These are phyloP conservation scores for Mangifera indica DNA, from an alignment of 345 rosid genomes.

Conservation along the genomic window DNA sequence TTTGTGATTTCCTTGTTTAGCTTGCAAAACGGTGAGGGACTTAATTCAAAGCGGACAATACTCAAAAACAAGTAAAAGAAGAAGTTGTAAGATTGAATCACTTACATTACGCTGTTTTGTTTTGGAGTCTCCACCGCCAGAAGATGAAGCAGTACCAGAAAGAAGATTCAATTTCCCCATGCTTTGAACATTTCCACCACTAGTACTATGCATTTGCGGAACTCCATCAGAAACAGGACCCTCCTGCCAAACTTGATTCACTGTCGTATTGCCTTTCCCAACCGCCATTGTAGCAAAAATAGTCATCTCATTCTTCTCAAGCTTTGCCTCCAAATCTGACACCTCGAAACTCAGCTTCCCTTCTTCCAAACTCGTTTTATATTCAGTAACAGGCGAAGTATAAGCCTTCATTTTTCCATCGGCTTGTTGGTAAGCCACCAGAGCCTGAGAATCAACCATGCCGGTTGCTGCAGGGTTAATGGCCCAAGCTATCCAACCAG, in stretches of 20 bases:
- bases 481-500: slow-evolving; percentile 86
- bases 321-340: slow-evolving; percentile 53
- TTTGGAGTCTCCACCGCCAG: slow-evolving; percentile 43
- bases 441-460: slow-evolving; percentile 81
- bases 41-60: too few relatives aligned
- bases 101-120: slow-evolving; percentile 63
- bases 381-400: slow-evolving; percentile 55
- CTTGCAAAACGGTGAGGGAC: too few relatives aligned
- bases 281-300: slow-evolving; percentile 63
- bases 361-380: slow-evolving; percentile 46
- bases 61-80: background rate
- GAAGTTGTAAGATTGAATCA: background rate
- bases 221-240: slow-evolving; percentile 52
- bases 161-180: slow-evolving; percentile 58
- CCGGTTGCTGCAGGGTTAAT: slow-evolving; percentile 63
- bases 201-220: slow-evolving; percentile 43
- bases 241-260: slow-evolving; percentile 88
- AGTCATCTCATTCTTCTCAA: slow-evolving; percentile 55
- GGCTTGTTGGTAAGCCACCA: slow-evolving; percentile 62
- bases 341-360: slow-evolving; percentile 69
- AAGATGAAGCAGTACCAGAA: slow-evolving; percentile 46
- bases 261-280: slow-evolving; percentile 32
- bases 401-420: slow-evolving; percentile 64
- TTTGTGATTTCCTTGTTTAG: too few relatives aligned
- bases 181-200: slow-evolving; percentile 59